Evolutionary conservation across 228 moss, liverwort and hornwort genomes (phyloP), one percentile per base, ranked within the genome.

Genomic region (Sphagnum magellanicum): DNA sequence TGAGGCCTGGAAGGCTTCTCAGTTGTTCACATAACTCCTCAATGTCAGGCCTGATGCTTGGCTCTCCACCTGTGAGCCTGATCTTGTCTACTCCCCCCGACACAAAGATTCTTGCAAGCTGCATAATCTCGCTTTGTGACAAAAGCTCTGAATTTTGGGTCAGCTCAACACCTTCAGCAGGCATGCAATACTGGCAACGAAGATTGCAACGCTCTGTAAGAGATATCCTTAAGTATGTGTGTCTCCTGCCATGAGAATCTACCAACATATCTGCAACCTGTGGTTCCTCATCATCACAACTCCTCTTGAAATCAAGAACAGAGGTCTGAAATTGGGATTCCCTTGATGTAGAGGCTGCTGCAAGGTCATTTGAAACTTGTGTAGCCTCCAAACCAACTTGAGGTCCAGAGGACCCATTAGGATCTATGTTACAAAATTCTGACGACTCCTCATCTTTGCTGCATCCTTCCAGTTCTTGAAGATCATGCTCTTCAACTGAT

Each of bases 201-300:
- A 98, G 81, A 74, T 98, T 98, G 81, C 98, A 98, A 32, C 92
- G 92, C 86, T 98, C 98, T 10, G 98, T 98, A 64, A 98, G 87
- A 6, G 98, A 98, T 62, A 98, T 90, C 73, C 98, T 80, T 50
- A 98, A 53, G 78, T 98, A 98, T 64, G 91, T 98, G 72, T 98
- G 98, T 48, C 76, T 74, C 74, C 94, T 82, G 70, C 92, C 92
- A 70, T 98, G 94, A 69, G 81, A 83, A 50, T 98, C 98, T 48
- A 90, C 79, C 81, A 94, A 70, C 98, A 93, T 94, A 49, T 98
- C 88, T 13, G 87, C 83, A 51, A 90, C 81, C 60, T 52, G 77
- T 14, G 61, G 70, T 52, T 66, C 60, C 55, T 79, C 74, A 55
- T 76, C 74, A 32, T 2, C 32, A 32, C 48, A 50, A 8, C 58